Evolutionary conservation across 768 basidiomycete genomes (phyloP).

Genomic region (Trametes coccinea): DNA sequence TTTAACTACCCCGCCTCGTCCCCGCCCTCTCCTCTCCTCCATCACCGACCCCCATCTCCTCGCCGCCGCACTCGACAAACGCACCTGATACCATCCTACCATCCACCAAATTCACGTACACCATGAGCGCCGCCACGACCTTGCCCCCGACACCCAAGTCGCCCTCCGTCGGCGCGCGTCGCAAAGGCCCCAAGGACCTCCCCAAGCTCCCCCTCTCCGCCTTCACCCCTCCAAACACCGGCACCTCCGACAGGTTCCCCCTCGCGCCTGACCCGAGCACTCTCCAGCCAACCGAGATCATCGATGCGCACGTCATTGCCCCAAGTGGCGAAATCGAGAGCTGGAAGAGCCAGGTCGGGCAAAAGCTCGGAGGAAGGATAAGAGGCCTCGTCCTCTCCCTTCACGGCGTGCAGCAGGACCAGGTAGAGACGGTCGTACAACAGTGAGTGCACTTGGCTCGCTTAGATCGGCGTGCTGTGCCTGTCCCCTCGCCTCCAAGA

Average conservation of each 20-base stretch:
- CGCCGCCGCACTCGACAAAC: not conserved
- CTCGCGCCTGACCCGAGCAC: constrained; percentile 67
- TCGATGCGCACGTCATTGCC: constrained; percentile 68
- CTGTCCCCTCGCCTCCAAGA: not conserved
- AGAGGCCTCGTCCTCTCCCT: constrained; percentile 60
- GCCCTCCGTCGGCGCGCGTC: constrained; percentile 49
- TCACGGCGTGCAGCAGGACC: constrained; percentile 35
- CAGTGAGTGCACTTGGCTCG: constrained; percentile 42
- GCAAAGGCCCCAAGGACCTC: constrained; percentile 63
- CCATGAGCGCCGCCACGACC: constrained; percentile 16
- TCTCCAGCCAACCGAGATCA: constrained; percentile 59
- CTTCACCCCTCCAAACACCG: constrained; percentile 70
- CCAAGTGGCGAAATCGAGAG: constrained; percentile 42
- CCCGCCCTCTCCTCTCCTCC: constrained; percentile 1
- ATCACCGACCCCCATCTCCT: not conserved
- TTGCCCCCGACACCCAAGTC: constrained; percentile 34
- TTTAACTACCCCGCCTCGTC: not conserved
- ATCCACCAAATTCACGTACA: not conserved
- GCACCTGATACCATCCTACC: not conserved
- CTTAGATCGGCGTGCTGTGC: constrained; percentile 4
- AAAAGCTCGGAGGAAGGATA: constrained; percentile 45
- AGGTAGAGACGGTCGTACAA: constrained; percentile 45
- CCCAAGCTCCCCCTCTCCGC: constrained; percentile 76
- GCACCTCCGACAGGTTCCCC: constrained; percentile 66
- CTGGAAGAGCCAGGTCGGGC: constrained; percentile 56